phyloP scores from a whole-genome alignment of 331 rosid species.

The Dryas integrifolia region DNA sequence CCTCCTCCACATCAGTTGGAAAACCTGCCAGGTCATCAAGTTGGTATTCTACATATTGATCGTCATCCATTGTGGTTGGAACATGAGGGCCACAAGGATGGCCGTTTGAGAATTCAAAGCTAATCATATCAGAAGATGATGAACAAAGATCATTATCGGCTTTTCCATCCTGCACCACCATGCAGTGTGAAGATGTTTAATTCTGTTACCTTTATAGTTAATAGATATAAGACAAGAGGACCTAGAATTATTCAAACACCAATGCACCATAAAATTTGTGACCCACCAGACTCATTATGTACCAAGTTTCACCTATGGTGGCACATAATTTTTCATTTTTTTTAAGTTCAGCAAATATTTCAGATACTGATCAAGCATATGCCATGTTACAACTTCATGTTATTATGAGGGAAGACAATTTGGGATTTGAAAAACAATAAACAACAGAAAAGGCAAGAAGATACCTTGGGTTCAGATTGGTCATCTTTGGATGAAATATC shows the following conservation, averaged over 20 bases:
- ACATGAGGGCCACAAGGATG: constrained; percentile 63
- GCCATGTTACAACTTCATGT: constrained; percentile 2
- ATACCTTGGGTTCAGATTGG: constrained; percentile 52
- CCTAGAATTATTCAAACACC: constrained; percentile 2
- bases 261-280: background rate
- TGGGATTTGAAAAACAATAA: background rate
- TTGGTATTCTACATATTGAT: constrained; percentile 79
- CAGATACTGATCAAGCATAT: background rate
- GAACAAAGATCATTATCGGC: constrained; percentile 41
- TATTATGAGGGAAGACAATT: background rate
- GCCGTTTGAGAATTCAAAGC: constrained; percentile 83
- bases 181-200: background rate
- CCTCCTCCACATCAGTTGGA: constrained; percentile 71
- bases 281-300: background rate
- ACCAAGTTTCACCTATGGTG: constrained; percentile 3
- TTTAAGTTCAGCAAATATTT: background rate
- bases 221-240: background rate
- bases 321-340: background rate
- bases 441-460: constrained; percentile 20
- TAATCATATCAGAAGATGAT: constrained; percentile 78
- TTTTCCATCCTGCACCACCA: constrained; percentile 54
- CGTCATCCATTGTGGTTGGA: constrained; percentile 66
- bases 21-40: constrained; percentile 86
- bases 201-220: background rate
- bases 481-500: constrained; percentile 53